phyloP scores from a whole-genome alignment of 164 flowering plant genomes.

The Santalum album region DNA sequence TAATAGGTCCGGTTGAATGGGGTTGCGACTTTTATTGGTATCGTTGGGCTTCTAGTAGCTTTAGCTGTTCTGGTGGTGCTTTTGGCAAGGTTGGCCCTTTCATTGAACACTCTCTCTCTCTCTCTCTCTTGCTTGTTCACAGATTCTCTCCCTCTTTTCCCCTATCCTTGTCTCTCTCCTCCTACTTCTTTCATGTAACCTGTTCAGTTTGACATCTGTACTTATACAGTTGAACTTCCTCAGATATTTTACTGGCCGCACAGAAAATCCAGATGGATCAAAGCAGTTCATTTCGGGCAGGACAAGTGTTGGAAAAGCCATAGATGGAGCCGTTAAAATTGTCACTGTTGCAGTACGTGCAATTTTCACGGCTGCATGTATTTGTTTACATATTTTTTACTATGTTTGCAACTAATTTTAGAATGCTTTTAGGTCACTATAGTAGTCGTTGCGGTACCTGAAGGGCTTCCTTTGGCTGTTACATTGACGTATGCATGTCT shows the following conservation, averaged over 20 bases:
- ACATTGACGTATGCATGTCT: conserved; percentile 76
- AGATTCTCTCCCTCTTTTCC: too few species aligned
- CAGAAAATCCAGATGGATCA: conserved; percentile 32
- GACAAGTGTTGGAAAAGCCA: conserved; percentile 42
- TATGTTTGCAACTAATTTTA: background rate
- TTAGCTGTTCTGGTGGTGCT: conserved; percentile 62
- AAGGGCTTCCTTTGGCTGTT: conserved; percentile 97
- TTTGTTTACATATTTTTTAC: background rate
- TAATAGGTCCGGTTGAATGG: conserved; percentile 89
- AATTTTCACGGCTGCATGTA: background rate
- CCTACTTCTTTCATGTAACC: background rate
- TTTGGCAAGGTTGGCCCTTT: conserved; percentile 45
- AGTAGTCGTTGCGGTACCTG: conserved; percentile 99
- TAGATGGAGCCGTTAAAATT: conserved; percentile 73
- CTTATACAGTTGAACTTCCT: background rate
- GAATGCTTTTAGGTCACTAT: conserved; percentile 68
- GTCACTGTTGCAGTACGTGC: conserved; percentile 75
- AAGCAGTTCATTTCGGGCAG: conserved; percentile 39
- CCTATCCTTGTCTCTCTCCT: background rate
- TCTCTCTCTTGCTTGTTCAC: too few species aligned
- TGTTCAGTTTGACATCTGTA: background rate
- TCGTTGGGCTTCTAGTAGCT: conserved; percentile 84
- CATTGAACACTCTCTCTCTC: too few species aligned
- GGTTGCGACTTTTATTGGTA: conserved; percentile 88
- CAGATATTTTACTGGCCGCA: conserved; percentile 84